Percentiles rank a stretch among this genome's conserved stretches.
phyloP scores from a whole-genome alignment of 2,329 filamentous ascomycete genomes.

The Aspergillus sp. region DNA sequence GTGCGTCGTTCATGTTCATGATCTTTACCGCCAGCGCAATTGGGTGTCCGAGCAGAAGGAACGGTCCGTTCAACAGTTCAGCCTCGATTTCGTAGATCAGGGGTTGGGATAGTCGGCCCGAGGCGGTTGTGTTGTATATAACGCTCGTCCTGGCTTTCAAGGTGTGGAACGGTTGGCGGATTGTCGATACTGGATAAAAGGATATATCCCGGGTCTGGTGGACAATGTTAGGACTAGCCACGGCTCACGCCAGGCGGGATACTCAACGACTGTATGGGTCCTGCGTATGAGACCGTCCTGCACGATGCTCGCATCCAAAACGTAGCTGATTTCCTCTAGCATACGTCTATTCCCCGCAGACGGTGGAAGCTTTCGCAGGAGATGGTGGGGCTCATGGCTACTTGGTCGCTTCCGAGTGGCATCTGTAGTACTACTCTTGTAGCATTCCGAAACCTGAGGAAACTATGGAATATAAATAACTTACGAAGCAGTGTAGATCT shows the following conservation, averaged over 20 bases:
- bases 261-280: conserved; percentile 11
- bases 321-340: conserved; percentile 10
- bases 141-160: neutral
- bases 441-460: conserved; percentile 13
- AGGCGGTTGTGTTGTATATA: neutral
- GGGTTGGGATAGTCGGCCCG: neutral
- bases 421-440: conserved; percentile 1
- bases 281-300: conserved; percentile 3
- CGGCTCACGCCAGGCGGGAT: neutral
- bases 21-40: conserved; percentile 15
- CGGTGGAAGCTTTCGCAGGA: conserved; percentile 13
- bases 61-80: conserved; percentile 14
- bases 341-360: conserved; percentile 4
- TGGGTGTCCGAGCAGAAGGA: conserved; percentile 7
- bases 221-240: neutral
- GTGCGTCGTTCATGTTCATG: neutral
- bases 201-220: conserved; percentile 1
- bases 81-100: conserved; percentile 5
- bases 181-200: conserved; percentile 1
- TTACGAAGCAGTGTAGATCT: too few species aligned
- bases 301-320: conserved; percentile 7
- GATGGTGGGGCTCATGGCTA: conserved; percentile 1
- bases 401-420: neutral
- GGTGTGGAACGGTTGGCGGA: neutral
- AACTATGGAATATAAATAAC: conserved; percentile 2